Base-by-base conservation (phyloP, 768 basidiomycete genomes). In the Mycena amicta region DNA sequence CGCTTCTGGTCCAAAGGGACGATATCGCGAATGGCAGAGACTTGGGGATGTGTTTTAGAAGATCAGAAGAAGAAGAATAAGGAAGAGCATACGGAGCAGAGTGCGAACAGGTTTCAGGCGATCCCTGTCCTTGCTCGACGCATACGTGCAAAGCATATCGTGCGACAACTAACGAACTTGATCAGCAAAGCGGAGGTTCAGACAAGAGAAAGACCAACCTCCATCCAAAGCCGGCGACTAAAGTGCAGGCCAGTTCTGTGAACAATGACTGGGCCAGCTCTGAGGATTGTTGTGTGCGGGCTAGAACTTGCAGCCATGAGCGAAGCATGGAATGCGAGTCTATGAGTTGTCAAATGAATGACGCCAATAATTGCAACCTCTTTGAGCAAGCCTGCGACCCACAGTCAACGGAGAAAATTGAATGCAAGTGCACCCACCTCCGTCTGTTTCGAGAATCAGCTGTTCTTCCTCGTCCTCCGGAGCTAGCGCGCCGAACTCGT, bases 261-360 rank as follows among this genome's bases (percentile, higher is more conserved):
- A 27, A 84, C 69, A 1, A 78, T 71, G 3, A 80, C 82, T 2
- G 83, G 70, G 1, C 85, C 87, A 15, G 80, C 62, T 64, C 79
- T 82, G 46, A 88, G 70, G 18, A 81, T 57, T 4, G 18, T 25
- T 33, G 29, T 52, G 16, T 37, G 77, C 71, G 22, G 73, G 68
- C 70, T 76, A 4, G 77, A 72, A n/a, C 70, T 67, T 25, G 76
- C 74, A 0, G 82, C 75, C 16, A 84, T 77, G 20, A 89, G 68
- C 11, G 85, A 79, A 2, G 87, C 87, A 63, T 88, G 86, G 67
- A 89, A 89, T 0, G 84, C 73, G 20, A 88, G 60, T 3, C 87
- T 80, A 68, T 88, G 86, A 0, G 84, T 86, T 1, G 87, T 89
- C 20, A 88, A 68, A 67, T 88, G 86, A 18, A 87, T 71, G 29